These are phyloP conservation scores for Erodium trifolium DNA, from an alignment of 441 rosid genomes.

Conservation along the genomic window DNA sequence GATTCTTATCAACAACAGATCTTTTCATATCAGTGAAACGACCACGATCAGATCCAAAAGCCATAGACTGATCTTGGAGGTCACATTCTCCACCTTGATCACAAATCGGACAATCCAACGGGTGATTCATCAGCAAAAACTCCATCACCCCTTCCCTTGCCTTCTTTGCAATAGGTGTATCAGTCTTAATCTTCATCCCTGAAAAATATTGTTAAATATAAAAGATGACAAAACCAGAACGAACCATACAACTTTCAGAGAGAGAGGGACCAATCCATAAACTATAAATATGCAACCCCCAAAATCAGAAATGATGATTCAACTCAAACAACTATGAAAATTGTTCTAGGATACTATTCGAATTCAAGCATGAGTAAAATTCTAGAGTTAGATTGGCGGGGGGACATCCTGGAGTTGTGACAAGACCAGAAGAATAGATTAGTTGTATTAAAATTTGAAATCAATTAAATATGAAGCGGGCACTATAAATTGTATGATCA, in stretches of 20 bases:
- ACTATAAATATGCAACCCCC: too few relatives aligned
- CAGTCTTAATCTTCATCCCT: constrained; percentile 98
- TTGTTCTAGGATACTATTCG: too few relatives aligned
- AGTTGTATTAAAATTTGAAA: too few relatives aligned
- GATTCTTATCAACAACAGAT: constrained; percentile 94
- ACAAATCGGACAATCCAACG: constrained; percentile 95
- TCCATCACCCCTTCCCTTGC: constrained; percentile 98
- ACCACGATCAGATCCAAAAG: constrained; percentile 96
- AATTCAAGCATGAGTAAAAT: too few relatives aligned
- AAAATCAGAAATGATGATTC: too few relatives aligned
- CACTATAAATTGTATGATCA: too few relatives aligned
- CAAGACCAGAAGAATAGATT: too few relatives aligned
- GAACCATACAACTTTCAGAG: not conserved
- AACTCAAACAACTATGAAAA: too few relatives aligned
- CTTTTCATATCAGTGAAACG: constrained; percentile 89
- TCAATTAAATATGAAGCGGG: too few relatives aligned
- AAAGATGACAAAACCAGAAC: not conserved
- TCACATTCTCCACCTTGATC: constrained; percentile 99
- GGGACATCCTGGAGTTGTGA: too few relatives aligned
- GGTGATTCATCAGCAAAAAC: constrained; percentile 90
- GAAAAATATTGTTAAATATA: constrained; percentile 6
- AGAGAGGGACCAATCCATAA: not conserved
- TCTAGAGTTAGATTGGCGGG: too few relatives aligned
- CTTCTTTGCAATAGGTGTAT: constrained; percentile 87
- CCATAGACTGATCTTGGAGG: constrained; percentile 99